Evolutionary conservation across 495 filamentous ascomycete species (phyloP), one percentile per base, ranked within the genome.

Genomic region (Penicillium pancosmium): DNA sequence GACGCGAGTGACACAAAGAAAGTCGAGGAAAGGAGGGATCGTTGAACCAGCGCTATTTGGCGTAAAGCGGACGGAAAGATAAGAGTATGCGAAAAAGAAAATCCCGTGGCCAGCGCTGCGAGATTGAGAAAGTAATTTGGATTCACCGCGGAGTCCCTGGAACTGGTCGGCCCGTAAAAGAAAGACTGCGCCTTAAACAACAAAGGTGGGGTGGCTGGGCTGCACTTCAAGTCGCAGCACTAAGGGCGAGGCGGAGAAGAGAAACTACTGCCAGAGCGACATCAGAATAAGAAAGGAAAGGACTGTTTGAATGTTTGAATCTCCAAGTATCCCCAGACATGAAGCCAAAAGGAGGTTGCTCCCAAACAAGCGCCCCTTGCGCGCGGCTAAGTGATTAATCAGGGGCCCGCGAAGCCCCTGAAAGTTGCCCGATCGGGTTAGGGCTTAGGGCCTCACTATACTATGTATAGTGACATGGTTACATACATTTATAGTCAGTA

Each of bases 321-420:
- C 54, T 47, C 31, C 35, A 49, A 40, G 36, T 56, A 67, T 73
- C 72, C 74, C 71, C 73, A 63, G 64, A 75, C 65, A 60, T 66
- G 67, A 59, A 67, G 46, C 54, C 61, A 69, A 74, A 75, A 75
- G 71, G 71, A 74, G 73, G 66, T 71, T 23, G 49, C 54, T 56
- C 36, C 59, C 48, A 72, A 72, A 70, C 70, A 76, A 72, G 69
- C 74, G 74, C 75, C 68, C 69, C 70, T 76, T 75, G 68, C 71
- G 74, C 76, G 76, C 76, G 76, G 65, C 64, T 78, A 72, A 65
- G 58, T 55, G 33, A 33, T 47, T 47, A 56, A 51, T 54, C 53
- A 60, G 57, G 56, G 53, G 57, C 47, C 40, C 44, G 35, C 15
- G 13, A 54, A 51, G 27, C 68, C 68, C 66, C 67, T 68, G 67